Evolutionary conservation across 1,139 yeast species (phyloP).

Genomic region (Pichia sorboxylosa): DNA sequence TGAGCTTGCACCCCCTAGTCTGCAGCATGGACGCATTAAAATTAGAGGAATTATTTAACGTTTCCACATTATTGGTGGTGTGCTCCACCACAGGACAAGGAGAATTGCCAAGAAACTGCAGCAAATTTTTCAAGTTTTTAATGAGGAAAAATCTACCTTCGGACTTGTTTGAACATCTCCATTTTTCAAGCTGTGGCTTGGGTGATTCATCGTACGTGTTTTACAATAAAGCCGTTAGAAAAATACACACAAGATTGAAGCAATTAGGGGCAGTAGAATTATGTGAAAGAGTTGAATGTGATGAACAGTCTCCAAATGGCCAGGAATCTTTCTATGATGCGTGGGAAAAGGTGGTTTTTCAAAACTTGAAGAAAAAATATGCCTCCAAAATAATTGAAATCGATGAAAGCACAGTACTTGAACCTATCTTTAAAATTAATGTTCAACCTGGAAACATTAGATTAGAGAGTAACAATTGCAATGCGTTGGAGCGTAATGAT

Average conservation of each 20-base stretch:
- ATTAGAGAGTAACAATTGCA: neutral
- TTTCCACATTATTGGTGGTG: conserved; percentile 29
- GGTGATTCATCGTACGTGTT: conserved; percentile 93
- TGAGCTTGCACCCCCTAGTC: conserved; percentile 40
- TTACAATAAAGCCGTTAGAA: conserved; percentile 76
- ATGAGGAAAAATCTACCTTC: conserved; percentile 56
- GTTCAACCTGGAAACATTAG: conserved; percentile 14
- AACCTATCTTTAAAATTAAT: conserved; percentile 30
- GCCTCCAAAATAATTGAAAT: conserved; percentile 16
- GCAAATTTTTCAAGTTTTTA: conserved; percentile 61
- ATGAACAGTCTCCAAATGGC: conserved; percentile 74
- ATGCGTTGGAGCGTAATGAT: neutral
- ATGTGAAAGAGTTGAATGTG: conserved; percentile 73
- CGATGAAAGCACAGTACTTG: conserved; percentile 32
- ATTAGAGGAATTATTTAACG: conserved; percentile 36
- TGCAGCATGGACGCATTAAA: conserved; percentile 56
- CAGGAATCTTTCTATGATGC: conserved; percentile 65
- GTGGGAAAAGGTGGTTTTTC: conserved; percentile 51
- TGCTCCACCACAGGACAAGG: conserved; percentile 97
- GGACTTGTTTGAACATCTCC: conserved; percentile 50
- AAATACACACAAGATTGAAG: conserved; percentile 61
- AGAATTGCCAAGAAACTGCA: conserved; percentile 71
- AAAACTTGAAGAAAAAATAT: conserved; percentile 26
- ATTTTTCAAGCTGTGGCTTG: conserved; percentile 69
- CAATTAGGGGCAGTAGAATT: conserved; percentile 78